Conservation (phyloP, 2,329 filamentous ascomycete genomes). For the Colletotrichum magnum region DNA sequence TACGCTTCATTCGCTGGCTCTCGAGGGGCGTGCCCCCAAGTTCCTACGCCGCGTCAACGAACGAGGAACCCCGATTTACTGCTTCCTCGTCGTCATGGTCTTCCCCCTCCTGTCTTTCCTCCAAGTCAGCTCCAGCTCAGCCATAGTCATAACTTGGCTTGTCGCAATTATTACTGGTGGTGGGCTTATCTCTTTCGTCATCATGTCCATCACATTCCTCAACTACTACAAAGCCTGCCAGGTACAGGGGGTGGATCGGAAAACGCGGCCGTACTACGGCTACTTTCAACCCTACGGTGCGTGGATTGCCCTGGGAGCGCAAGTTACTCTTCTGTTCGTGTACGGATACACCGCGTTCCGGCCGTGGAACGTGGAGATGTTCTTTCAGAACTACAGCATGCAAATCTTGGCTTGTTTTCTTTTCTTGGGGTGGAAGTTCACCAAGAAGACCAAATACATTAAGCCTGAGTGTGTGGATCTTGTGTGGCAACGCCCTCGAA, state of each 20-base stretch:
- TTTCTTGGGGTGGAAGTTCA: constrained; percentile 69
- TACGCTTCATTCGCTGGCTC: constrained; percentile 68
- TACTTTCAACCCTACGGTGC: constrained; percentile 77
- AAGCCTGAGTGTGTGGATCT: constrained; percentile 69
- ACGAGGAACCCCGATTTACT: constrained; percentile 48
- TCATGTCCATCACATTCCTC: constrained; percentile 66
- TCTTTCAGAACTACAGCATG: constrained; percentile 75
- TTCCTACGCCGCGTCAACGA: constrained; percentile 47
- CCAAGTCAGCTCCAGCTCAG: constrained; percentile 57
- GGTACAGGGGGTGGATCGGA: constrained; percentile 65
- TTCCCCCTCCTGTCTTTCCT: constrained; percentile 33
- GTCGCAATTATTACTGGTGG: constrained; percentile 74
- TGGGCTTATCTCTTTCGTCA: constrained; percentile 16
- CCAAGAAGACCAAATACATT: constrained; percentile 70
- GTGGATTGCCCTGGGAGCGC: constrained; percentile 68
- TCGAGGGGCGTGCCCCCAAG: constrained; percentile 67
- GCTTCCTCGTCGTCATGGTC: constrained; percentile 14
- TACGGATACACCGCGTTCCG: constrained; percentile 76
- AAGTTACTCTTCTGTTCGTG: constrained; percentile 70
- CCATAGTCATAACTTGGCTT: constrained; percentile 75
- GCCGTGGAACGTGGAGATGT: constrained; percentile 66
- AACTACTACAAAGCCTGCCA: constrained; percentile 72
- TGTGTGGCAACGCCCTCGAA: constrained; percentile 69
- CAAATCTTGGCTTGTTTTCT: constrained; percentile 71
- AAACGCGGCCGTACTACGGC: constrained; percentile 74